phyloP scores from a whole-genome alignment of 225 moss, liverwort and hornwort genomes.

The Lunularia cruciata region DNA sequence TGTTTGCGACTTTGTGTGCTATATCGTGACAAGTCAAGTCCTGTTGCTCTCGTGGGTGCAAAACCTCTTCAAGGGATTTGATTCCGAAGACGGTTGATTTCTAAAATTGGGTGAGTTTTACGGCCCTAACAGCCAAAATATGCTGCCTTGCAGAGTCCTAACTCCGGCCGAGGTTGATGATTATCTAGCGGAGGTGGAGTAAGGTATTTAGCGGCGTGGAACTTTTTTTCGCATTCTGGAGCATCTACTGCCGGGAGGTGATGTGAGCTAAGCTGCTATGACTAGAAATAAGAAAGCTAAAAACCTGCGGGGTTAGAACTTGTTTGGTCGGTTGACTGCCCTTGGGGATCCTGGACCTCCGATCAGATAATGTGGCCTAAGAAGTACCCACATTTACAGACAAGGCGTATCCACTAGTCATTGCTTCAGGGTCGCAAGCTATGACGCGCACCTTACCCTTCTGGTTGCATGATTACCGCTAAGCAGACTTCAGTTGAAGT shows the following conservation, averaged over 20 bases:
- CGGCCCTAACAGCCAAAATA: no score
- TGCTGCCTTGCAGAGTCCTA: slow-evolving; percentile 63
- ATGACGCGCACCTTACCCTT: background rate
- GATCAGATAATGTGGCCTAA: background rate
- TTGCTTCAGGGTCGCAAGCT: background rate
- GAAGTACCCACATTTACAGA: background rate
- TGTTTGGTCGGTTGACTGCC: background rate
- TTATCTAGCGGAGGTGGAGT: slow-evolving; percentile 98
- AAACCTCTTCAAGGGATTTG: no score
- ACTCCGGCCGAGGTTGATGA: slow-evolving; percentile 97
- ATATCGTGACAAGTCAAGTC: no score
- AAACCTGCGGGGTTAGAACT: background rate
- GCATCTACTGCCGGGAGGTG: no score
- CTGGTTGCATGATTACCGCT: no score
- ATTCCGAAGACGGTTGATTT: no score
- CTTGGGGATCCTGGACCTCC: background rate
- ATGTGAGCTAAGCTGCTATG: background rate
- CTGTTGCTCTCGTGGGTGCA: no score
- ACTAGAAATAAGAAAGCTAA: background rate
- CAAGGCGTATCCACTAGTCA: background rate
- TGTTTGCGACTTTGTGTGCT: no score
- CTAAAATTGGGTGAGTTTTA: background rate
- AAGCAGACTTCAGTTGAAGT: no score
- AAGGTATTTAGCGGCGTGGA: background rate
- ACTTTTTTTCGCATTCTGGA: background rate